A percentile compares a stretch with the other conserved stretches of the same genome.
phyloP scores from a whole-genome alignment of 495 filamentous ascomycete species.

The Bacidia gigantensis region DNA sequence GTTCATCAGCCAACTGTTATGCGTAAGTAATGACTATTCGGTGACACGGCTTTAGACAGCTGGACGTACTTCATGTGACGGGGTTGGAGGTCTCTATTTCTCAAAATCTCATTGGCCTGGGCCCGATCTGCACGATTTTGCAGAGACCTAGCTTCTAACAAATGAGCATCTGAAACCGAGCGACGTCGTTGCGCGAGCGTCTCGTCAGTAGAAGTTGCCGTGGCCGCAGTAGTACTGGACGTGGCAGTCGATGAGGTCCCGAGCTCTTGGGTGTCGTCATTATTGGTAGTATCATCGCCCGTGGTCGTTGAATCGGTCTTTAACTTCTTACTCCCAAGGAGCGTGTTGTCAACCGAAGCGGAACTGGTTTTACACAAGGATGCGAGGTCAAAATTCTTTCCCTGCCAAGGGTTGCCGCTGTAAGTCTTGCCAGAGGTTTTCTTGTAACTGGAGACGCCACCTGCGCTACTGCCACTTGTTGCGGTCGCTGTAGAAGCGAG shows the following conservation, averaged over 20 bases:
- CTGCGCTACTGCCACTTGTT: not conserved
- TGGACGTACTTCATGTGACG: not conserved
- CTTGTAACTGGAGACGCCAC: no score
- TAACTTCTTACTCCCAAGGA: not conserved
- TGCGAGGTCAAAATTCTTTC: not conserved
- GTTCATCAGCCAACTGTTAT: not conserved
- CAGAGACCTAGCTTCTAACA: not conserved
- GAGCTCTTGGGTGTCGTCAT: not conserved
- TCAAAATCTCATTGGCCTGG: not conserved
- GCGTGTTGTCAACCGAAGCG: not conserved
- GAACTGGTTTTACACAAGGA: not conserved
- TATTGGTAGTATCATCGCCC: not conserved
- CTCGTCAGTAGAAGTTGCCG: not conserved
- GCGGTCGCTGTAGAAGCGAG: no score
- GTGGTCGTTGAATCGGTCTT: not conserved
- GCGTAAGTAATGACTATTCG: not conserved
- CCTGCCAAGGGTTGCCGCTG: no score
- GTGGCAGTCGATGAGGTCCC: not conserved
- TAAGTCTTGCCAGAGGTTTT: no score
- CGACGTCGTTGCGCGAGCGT: not conserved
- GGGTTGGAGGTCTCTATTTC: not conserved
- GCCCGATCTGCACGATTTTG: not conserved
- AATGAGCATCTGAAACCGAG: not conserved
- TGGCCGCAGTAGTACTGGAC: not conserved
- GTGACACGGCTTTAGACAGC: not conserved